phyloP scores from a whole-genome alignment of 2,329 filamentous ascomycete genomes.

The Aspergillus unguis region DNA sequence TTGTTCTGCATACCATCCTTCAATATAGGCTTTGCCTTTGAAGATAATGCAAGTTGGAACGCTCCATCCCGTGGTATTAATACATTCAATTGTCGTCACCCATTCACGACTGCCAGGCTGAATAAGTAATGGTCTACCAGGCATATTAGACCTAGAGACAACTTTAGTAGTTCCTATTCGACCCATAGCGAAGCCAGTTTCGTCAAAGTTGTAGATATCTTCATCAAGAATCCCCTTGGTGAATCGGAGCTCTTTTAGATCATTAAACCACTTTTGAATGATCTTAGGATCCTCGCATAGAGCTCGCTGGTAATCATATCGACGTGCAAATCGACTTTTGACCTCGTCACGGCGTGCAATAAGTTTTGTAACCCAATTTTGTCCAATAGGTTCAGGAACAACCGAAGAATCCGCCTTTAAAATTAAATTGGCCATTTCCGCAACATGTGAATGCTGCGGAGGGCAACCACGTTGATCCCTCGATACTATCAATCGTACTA shows the following conservation, averaged over 20 bases:
- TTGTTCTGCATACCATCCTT: not conserved
- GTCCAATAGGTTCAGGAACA: constrained; percentile 1
- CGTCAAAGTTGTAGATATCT: constrained; percentile 21
- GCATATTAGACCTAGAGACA: constrained; percentile 2
- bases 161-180: constrained; percentile 12
- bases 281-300: not conserved
- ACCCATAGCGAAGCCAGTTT: constrained; percentile 20
- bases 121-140: not conserved
- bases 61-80: not conserved
- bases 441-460: constrained; percentile 1
- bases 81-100: not conserved
- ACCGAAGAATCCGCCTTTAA: not conserved
- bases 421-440: constrained; percentile 12
- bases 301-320: constrained; percentile 11
- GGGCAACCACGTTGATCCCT: not conserved
- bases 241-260: constrained; percentile 1
- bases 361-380: constrained; percentile 12
- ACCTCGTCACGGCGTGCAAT: constrained; percentile 1
- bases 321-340: constrained; percentile 3
- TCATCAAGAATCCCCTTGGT: constrained; percentile 10
- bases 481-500: constrained; percentile 9
- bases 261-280: not conserved
- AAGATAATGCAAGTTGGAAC: constrained; percentile 3
- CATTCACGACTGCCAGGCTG: not conserved
- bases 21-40: constrained; percentile 3